Evolutionary conservation across 495 filamentous ascomycete species (phyloP), one percentile per base, ranked within the genome.

Genomic region (Cryomyces minteri): DNA sequence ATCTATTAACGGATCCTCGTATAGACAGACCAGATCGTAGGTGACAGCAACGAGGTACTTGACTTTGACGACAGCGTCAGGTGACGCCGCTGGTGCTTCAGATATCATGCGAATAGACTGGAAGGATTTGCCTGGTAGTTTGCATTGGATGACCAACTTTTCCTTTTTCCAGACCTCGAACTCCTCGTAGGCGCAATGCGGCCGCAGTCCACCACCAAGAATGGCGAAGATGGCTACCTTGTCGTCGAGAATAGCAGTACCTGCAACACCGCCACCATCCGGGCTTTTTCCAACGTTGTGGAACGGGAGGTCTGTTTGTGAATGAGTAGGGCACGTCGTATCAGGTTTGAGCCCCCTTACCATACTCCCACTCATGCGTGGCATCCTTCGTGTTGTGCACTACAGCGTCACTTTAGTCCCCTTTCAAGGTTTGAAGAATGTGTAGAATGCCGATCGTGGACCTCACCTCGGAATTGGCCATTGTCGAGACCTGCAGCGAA

Each of bases 401-500:
- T 51, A 43, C 18, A 43, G n/a, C 32, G 36, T 41, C 33, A 9
- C 34, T 10, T 38, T 9, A 38, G 34, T 38, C 12, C 12, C 34
- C 12, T 38, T 38, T 38, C 34, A 38, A 41, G 58, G 79, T 3
- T 38, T 3, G 34, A 38, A 10, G 9, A 10, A 9, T 38, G 34
- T 38, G 9, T 9, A 38, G n/a, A 10, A 14, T 14, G 12, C 34
- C 3, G 34, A 14, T 9, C 3, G 34, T 38, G 2, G 9, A 10
- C 3, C 34, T 53, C 72, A 92, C 86, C 80, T 59, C 81, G 80
- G 57, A 25, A 25, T 25, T 93, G 90, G 3, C 90, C 90, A 11
- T 74, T 77, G 49, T 94, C 82, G 33, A 94, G 65, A 4, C 85
- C 90, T 5, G 94, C 84, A 38, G 87, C 77, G 65, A 98, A 98